Base-by-base conservation (phyloP, 2,329 filamentous ascomycete genomes). In the Albifimbria verrucaria region DNA sequence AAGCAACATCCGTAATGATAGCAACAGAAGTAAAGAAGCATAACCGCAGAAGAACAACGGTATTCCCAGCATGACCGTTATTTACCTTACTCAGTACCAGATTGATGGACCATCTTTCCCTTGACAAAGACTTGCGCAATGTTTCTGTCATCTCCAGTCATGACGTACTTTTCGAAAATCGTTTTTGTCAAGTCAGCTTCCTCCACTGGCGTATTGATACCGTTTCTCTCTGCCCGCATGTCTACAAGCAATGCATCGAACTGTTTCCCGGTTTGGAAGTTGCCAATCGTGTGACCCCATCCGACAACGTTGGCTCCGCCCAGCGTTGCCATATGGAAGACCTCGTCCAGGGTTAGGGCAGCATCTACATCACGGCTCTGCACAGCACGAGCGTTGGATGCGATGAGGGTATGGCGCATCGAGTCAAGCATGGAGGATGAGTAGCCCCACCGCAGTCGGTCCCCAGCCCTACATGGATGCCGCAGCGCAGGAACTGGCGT, bases 391-490 rank as follows among this genome's bases (percentile, higher is more conserved):
- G 78, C 77, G 54, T 77, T 76, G 3, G 77, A 79, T 0, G 77
- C 77, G 39, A 87, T 77, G 52, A 86, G 74, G 0, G 83, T 79
- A 57, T 83, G 78, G 9, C 81, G 72, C 68, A 85, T 83, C 1
- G 76, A 76, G 54, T 82, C 77, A 1, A 86, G 70, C 61, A 88
- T 85, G 10, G 77, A 80, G 5, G 75, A 77, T 4, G 82, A 81
- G 65, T 81, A 87, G 0, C 85, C 84, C 83, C 85, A 2, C 83
- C 83, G 43, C 78, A 81, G 57, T 88, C 85, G 0, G 85, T 88
- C 0, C 85, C 85, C 0, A 88, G 67, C 0, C 85, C 85, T n/a
- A 88, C 82, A 54, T 86, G 85, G 62, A 88, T 80, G 1, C 77
- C 82, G 2, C 73, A 69, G 1, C 72, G 65, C 5, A 88, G 68